A percentile compares a stretch with the other conserved stretches of the same genome.
These are phyloP conservation scores for Elongisporangium prolatum DNA, from an alignment of 352 stramenopile species.

Conservation along the genomic window DNA sequence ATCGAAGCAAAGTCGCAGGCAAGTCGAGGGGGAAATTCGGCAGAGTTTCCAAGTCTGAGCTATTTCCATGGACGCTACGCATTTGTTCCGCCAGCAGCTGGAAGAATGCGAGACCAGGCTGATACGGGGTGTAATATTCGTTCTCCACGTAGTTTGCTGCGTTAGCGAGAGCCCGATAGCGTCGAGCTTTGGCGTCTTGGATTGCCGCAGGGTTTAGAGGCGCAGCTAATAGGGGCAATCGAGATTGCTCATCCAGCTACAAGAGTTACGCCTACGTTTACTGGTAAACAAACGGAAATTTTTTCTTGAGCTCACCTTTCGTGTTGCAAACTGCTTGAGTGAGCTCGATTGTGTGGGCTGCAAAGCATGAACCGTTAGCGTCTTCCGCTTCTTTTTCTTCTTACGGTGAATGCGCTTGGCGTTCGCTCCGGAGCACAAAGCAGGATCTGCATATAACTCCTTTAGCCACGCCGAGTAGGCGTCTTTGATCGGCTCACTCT, in stretches of 20 bases:
- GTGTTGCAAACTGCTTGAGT: slow-evolving; percentile 28
- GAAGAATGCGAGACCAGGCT: slow-evolving; percentile 50
- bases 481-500: slow-evolving; percentile 27
- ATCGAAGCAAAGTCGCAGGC: slow-evolving; percentile 20
- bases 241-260: slow-evolving; percentile 3
- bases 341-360: slow-evolving; percentile 48
- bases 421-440: slow-evolving; percentile 8
- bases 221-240: not conserved
- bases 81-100: slow-evolving; percentile 22
- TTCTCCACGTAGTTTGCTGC: slow-evolving; percentile 44
- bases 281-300: no score
- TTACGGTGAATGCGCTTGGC: slow-evolving; percentile 22
- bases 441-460: slow-evolving; percentile 29
- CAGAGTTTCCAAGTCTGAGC: not conserved
- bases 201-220: not conserved
- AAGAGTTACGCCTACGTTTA: not conserved
- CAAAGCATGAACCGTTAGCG: slow-evolving; percentile 23
- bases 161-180: slow-evolving; percentile 28
- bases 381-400: slow-evolving; percentile 27
- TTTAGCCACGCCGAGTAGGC: slow-evolving; percentile 38
- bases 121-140: slow-evolving; percentile 18
- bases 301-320: no score
- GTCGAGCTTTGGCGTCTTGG: slow-evolving; percentile 14
- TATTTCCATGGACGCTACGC: not conserved
- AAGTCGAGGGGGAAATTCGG: slow-evolving; percentile 19